Percentiles rank a stretch among this genome's conserved stretches.
Evolutionary conservation across 768 basidiomycete genomes (phyloP).

Genomic region (Trametes gibbosa): DNA sequence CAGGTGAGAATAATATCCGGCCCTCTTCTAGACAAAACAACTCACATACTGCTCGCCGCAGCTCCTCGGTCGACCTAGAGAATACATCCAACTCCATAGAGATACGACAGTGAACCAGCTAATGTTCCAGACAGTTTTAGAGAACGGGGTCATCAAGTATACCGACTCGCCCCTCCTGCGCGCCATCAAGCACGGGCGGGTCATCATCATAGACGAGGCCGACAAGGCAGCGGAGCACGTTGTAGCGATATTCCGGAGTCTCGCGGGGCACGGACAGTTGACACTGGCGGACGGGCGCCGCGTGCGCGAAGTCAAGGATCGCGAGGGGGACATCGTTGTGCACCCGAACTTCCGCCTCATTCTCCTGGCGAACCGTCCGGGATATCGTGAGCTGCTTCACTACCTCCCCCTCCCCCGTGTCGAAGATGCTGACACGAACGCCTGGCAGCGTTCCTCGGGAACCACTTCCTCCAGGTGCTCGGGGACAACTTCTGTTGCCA

Average conservation of each 20-base stretch:
- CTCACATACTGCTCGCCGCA: slow-evolving; percentile 23
- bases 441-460: slow-evolving; percentile 62
- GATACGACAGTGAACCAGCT: slow-evolving; percentile 71
- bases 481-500: slow-evolving; percentile 68
- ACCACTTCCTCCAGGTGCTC: slow-evolving; percentile 69
- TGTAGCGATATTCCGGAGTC: slow-evolving; percentile 66
- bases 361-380: slow-evolving; percentile 63
- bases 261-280: slow-evolving; percentile 64
- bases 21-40: background rate
- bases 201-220: slow-evolving; percentile 71
- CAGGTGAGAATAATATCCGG: slow-evolving; percentile 38
- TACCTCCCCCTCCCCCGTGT: too few relatives aligned
- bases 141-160: slow-evolving; percentile 55
- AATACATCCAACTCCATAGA: slow-evolving; percentile 69
- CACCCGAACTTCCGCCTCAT: slow-evolving; percentile 65
- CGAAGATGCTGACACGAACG: background rate
- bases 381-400: slow-evolving; percentile 50
- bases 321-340: slow-evolving; percentile 55
- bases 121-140: slow-evolving; percentile 64
- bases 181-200: slow-evolving; percentile 56
- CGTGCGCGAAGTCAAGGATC: slow-evolving; percentile 44
- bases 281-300: slow-evolving; percentile 62
- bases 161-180: slow-evolving; percentile 66
- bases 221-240: slow-evolving; percentile 76
- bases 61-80: slow-evolving; percentile 59